These are phyloP conservation scores for Boeremia exigua DNA, from an alignment of 2,329 filamentous ascomycete genomes.

Conservation along the genomic window DNA sequence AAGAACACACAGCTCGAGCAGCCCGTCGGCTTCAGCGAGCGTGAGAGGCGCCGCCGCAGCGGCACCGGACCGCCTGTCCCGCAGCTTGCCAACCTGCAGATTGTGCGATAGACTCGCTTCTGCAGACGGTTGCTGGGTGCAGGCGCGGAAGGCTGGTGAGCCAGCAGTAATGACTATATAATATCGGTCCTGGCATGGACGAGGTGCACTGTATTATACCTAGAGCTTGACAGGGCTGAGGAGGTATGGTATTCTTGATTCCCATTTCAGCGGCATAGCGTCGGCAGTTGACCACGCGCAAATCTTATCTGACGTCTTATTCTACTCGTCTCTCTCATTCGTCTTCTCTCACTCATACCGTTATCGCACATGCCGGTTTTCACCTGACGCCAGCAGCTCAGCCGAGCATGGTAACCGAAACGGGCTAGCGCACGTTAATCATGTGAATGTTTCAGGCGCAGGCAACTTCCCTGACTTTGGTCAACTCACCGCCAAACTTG, in stretches of 20 bases:
- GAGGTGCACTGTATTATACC: conserved; percentile 7
- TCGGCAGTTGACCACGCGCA: background rate
- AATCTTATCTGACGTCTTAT: background rate
- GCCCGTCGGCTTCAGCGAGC: conserved; percentile 57
- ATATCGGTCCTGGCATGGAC: conserved; percentile 1
- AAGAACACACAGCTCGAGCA: conserved; percentile 50
- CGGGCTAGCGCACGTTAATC: conserved; percentile 8
- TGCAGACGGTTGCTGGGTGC: background rate
- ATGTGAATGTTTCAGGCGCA: conserved; percentile 17
- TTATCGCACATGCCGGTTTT: background rate
- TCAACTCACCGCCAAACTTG: conserved; percentile 12
- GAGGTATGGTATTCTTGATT: background rate
- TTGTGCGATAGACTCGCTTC: conserved; percentile 26
- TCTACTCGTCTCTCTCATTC: no score
- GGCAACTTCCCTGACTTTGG: background rate
- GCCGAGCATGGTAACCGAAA: conserved; percentile 6
- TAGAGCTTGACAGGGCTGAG: background rate
- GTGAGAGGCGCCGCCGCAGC: conserved; percentile 66
- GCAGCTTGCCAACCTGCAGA: conserved; percentile 33
- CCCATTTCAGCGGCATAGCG: conserved; percentile 7
- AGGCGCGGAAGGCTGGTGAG: conserved; percentile 9
- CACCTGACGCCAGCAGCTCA: conserved; percentile 4
- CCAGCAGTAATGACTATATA: conserved; percentile 14
- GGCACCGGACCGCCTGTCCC: conserved; percentile 64
- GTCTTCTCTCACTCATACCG: no score